A percentile compares a stretch with the other conserved stretches of the same genome.
phyloP scores from a whole-genome alignment of 495 filamentous ascomycete genomes.

The Pyrenopolyporus hunteri region DNA sequence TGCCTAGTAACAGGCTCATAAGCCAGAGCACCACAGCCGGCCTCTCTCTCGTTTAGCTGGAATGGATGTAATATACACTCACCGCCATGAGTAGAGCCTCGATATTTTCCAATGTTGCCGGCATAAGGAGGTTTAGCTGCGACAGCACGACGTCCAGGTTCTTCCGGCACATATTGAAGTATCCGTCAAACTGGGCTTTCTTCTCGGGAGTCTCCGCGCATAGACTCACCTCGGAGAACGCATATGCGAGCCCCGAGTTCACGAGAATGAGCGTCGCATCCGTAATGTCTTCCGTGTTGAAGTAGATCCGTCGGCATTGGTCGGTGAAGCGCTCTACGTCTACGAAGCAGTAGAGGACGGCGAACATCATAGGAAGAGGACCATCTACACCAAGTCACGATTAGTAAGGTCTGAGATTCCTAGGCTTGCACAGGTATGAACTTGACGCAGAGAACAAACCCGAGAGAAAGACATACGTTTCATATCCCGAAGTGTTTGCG shows the following conservation, averaged over 20 bases:
- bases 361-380: slow-evolving; percentile 46
- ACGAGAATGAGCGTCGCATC: slow-evolving; percentile 62
- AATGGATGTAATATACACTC: too few relatives aligned
- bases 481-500: slow-evolving; percentile 56
- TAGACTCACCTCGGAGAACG: slow-evolving; percentile 59
- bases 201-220: slow-evolving; percentile 41
- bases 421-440: not conserved
- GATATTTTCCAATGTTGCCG: slow-evolving; percentile 62
- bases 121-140: slow-evolving; percentile 63
- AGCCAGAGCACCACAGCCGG: not conserved
- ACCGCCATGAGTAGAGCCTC: slow-evolving; percentile 66
- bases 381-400: slow-evolving; percentile 32
- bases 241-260: slow-evolving; percentile 61
- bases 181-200: slow-evolving; percentile 47
- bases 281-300: slow-evolving; percentile 62
- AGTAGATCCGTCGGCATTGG: slow-evolving; percentile 65
- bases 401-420: slow-evolving; percentile 5
- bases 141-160: slow-evolving; percentile 66
- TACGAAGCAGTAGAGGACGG: slow-evolving; percentile 50
- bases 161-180: slow-evolving; percentile 55
- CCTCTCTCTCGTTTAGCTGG: not conserved
- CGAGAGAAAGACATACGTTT: slow-evolving; percentile 40
- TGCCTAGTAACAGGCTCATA: not conserved
- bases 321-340: slow-evolving; percentile 61
- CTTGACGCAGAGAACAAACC: too few relatives aligned